Conservation (phyloP, 805 yeast species). For the Lipomyces kockii region DNA sequence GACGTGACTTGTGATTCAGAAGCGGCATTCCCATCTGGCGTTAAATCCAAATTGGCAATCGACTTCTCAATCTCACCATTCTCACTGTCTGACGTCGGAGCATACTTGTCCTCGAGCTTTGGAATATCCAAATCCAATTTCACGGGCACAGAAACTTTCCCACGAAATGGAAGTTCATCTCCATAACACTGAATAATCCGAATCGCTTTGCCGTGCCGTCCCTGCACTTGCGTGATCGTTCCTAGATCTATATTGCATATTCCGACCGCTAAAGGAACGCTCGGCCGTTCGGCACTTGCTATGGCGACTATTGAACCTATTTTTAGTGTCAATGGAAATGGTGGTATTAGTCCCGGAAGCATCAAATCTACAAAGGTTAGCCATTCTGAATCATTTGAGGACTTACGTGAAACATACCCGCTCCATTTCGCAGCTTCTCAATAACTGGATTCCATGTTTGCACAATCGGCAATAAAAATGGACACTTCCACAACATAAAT, state of each 20-base stretch:
- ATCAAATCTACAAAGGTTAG: constrained; percentile 44
- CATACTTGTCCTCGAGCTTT: constrained; percentile 28
- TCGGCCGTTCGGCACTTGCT: constrained; percentile 62
- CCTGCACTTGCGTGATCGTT: constrained; percentile 48
- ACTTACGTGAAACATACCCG: constrained; percentile 50
- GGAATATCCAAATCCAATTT: constrained; percentile 42
- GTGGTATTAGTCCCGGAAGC: constrained; percentile 55
- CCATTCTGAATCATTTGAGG: not conserved
- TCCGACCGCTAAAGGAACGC: constrained; percentile 75
- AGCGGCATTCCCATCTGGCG: not conserved
- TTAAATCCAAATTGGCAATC: not conserved
- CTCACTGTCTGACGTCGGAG: constrained; percentile 27
- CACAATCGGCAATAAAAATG: constrained; percentile 67
- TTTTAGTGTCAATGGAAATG: constrained; percentile 56
- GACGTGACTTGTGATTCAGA: not conserved
- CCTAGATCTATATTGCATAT: constrained; percentile 56
- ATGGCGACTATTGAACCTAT: constrained; percentile 73
- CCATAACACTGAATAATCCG: constrained; percentile 66
- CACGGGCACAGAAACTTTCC: constrained; percentile 52
- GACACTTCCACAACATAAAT: constrained; percentile 71
- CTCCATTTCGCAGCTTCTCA: constrained; percentile 73
- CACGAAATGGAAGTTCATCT: constrained; percentile 62
- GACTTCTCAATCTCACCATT: constrained; percentile 14
- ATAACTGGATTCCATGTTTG: constrained; percentile 76
- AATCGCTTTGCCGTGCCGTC: constrained; percentile 79